Evolutionary conservation across 768 basidiomycete genomes (phyloP), one percentile per base, ranked within the genome.

Genomic region (Clitopilus hobsonii): DNA sequence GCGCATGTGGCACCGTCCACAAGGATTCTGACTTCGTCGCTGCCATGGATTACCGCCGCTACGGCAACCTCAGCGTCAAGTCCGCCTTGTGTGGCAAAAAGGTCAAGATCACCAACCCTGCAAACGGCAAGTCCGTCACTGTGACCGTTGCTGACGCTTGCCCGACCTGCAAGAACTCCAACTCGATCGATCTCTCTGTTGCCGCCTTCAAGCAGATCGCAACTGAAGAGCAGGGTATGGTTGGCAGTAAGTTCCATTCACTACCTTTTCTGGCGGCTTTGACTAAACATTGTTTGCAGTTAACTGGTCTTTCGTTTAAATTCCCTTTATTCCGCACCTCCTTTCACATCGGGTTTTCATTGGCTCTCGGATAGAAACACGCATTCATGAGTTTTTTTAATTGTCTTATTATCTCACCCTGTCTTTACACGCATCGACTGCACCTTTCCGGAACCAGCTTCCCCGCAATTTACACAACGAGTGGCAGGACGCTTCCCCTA

Each of bases 111-210:
- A 84, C 73, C 55, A 89, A 90, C 74, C 72, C 73, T 49, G 60
- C 71, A 23, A 84, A 82, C 70, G 74, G 78, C 49, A 81, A 84
- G 68, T 65, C 68, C n/a, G 78, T 89, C 55, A 74, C 68, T 3
- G 91, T 85, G 45, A 79, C 74, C 23, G 75, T 97, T 59, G 89
- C 81, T 11, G 92, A 94, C 61, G 85, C 78, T 30, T 97, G 93
- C 77, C 91, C 92, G 23, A 86, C 86, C 18, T 96, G 92, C 73
- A 51, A 63, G 0, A 83, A 80, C 61, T 28, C 29, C 25, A 78
- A 87, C 68, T 89, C 86, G 14, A 84, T 97, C 64, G 89, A 91
- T 63, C 74, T 91, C 38, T 90, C 89, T n/a, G 53, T 60, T 50
- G 83, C 63, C 53, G 88, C 89, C 45, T 94, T 95, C 80, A 26